Conservation (phyloP, 805 yeast genomes). For the Lipomyces sp. region DNA sequence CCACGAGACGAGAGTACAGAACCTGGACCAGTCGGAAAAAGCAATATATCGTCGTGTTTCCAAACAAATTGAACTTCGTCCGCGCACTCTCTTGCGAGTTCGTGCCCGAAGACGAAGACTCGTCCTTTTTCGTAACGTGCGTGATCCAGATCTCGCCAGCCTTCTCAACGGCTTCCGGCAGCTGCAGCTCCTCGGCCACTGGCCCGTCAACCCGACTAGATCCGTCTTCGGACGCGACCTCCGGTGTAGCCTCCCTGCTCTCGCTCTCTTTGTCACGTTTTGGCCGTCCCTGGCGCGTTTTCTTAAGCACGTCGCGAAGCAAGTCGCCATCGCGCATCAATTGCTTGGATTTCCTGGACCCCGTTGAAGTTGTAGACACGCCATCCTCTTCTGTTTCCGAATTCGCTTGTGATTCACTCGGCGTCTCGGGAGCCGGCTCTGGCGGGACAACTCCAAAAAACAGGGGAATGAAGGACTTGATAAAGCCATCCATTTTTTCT, state of each 20-base stretch:
- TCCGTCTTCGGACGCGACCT: slow-evolving; percentile 22
- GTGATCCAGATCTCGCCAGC: slow-evolving; percentile 34
- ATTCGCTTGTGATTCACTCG: slow-evolving; percentile 7
- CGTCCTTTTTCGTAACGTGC: slow-evolving; percentile 31
- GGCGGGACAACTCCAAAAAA: slow-evolving; percentile 52
- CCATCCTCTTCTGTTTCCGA: slow-evolving; percentile 25
- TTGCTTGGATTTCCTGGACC: slow-evolving; percentile 5
- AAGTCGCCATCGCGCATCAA: slow-evolving; percentile 38
- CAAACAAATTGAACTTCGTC: slow-evolving; percentile 68
- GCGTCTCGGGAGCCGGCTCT: slow-evolving; percentile 46
- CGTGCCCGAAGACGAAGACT: slow-evolving; percentile 31
- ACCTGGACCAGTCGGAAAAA: slow-evolving; percentile 84
- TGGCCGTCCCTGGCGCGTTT: slow-evolving; percentile 31
- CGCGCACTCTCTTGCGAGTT: slow-evolving; percentile 28
- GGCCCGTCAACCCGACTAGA: slow-evolving; percentile 12
- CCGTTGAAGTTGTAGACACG: slow-evolving; percentile 9
- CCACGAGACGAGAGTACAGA: slow-evolving; percentile 72
- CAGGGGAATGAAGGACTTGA: slow-evolving; percentile 64
- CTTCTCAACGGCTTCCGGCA: slow-evolving; percentile 30
- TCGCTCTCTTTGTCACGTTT: slow-evolving; percentile 20
- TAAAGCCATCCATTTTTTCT: slow-evolving; percentile 67
- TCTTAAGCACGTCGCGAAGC: slow-evolving; percentile 50
- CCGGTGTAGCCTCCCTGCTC: slow-evolving; percentile 27
- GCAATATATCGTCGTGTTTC: slow-evolving; percentile 82
- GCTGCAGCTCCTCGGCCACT: slow-evolving; percentile 18